A percentile compares a stretch with the other conserved stretches of the same genome.
phyloP scores from a whole-genome alignment of 345 rosid genomes.

The Diplotaxis tenuifolia region DNA sequence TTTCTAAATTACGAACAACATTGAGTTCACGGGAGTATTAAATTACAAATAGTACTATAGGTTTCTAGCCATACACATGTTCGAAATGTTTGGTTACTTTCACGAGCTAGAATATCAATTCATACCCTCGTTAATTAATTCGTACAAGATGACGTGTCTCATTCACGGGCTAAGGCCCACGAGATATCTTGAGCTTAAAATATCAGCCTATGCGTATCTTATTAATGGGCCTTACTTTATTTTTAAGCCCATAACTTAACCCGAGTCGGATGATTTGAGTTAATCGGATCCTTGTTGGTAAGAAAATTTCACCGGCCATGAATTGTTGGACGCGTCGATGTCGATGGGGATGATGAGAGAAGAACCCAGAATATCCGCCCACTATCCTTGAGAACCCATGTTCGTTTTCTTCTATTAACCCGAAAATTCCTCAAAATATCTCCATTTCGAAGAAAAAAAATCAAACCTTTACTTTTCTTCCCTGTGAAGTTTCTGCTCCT shows the following conservation, averaged over 20 bases:
- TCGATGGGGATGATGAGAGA: no score
- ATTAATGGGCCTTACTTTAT: neutral
- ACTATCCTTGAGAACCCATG: neutral
- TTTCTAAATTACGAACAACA: neutral
- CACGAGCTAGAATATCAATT: neutral
- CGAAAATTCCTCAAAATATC: neutral
- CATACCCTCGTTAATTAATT: no score
- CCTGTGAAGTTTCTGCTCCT: neutral
- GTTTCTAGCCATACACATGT: neutral
- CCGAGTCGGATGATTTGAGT: slow-evolving; percentile 15
- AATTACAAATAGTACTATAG: neutral
- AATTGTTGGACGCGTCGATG: slow-evolving; percentile 20
- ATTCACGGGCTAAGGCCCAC: no score
- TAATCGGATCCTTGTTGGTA: slow-evolving; percentile 21
- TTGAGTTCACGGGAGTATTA: neutral
- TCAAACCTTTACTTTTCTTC: neutral
- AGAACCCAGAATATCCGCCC: slow-evolving; percentile 23
- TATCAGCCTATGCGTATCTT: no score
- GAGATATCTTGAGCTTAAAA: no score
- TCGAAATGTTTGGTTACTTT: neutral
- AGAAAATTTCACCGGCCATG: slow-evolving; percentile 28
- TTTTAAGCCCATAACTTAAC: neutral
- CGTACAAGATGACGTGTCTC: neutral
- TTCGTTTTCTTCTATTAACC: neutral
- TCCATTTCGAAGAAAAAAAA: slow-evolving; percentile 8